phyloP scores from a whole-genome alignment of 352 stramenopile species.

The Pythium grandisporangium region DNA sequence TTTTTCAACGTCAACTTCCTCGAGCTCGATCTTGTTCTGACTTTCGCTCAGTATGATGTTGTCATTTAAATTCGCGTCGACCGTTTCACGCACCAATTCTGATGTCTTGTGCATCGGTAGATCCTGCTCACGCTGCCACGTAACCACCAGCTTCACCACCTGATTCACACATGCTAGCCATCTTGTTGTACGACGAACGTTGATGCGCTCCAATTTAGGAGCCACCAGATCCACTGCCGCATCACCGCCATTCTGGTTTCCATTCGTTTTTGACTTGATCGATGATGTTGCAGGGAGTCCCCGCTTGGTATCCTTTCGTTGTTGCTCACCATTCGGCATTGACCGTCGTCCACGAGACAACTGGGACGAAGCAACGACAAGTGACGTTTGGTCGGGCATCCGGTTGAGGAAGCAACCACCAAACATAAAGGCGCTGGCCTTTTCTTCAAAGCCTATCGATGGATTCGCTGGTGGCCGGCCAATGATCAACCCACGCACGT shows the following conservation, averaged over 20 bases:
- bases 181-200: constrained; percentile 62
- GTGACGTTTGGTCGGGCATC: constrained; percentile 2
- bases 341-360: too few species aligned
- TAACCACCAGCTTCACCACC: constrained; percentile 48
- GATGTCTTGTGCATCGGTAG: too few species aligned
- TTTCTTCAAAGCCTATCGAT: constrained; percentile 40
- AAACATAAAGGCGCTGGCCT: constrained; percentile 48
- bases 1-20: too few species aligned
- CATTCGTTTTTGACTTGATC: too few species aligned
- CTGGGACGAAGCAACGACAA: not conserved
- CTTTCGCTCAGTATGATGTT: too few species aligned
- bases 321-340: not conserved
- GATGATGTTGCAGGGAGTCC: too few species aligned
- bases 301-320: not conserved
- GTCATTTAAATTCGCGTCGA: too few species aligned
- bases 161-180: constrained; percentile 58
- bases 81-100: too few species aligned
- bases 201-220: constrained; percentile 73
- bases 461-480: constrained; percentile 43
- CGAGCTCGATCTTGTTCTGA: too few species aligned
- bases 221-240: constrained; percentile 22
- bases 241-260: too few species aligned
- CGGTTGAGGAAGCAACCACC: constrained; percentile 56
- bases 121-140: constrained; percentile 3
- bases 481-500: constrained; percentile 41